Evolutionary conservation across 2,329 filamentous ascomycete genomes (phyloP), one percentile per base, ranked within the genome.

Genomic region (Lasiodiplodia gonubiensis): DNA sequence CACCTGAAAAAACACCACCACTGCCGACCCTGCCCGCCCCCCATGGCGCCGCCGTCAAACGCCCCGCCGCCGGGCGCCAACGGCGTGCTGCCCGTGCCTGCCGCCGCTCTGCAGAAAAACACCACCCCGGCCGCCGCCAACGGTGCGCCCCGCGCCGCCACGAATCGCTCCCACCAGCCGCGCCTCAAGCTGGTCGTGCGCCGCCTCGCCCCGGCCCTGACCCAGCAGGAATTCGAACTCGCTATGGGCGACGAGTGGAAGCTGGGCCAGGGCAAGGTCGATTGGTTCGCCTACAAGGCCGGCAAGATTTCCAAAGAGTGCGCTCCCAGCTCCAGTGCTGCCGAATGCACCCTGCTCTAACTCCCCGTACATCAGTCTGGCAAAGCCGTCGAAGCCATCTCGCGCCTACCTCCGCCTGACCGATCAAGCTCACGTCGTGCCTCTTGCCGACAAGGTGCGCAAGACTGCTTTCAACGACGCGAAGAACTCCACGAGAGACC

Each of bases 261-360:
- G 74, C 74, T 86, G 3, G 92, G 91, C n/a, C 87, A 86, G 57
- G 93, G 92, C 37, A 95, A 90, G 76, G 88, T 96, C 14, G 94
- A 97, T 77, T 97, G 92, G 92, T 84, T 91, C 71, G 86, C 86
- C 59, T 99, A 88, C 77, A 86, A 86, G 68, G 80, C 85, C 66
- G 90, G 90, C 71, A 97, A 97, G 76, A 84, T 94, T 53, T 94
- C 93, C 1, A 90, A 89, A 75, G 92, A 97, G 93, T 96, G 82
- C 72, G 88, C 80, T 30, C 33, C 25, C 8, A 61, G 53, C 67
- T 49, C 60, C 68, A 60, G 35, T 61, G 21, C 30, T n/a, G 18
- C 23, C 37, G 57, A 14, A 35, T 25, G n/a, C 27, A 18, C 46
- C 16, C 30, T 52, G 33, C 61, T 33, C 30, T 30, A 16, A 64